These are phyloP conservation scores for Ustilago vetiveriae DNA, from an alignment of 1,284 basidiomycete genomes.

Conservation along the genomic window DNA sequence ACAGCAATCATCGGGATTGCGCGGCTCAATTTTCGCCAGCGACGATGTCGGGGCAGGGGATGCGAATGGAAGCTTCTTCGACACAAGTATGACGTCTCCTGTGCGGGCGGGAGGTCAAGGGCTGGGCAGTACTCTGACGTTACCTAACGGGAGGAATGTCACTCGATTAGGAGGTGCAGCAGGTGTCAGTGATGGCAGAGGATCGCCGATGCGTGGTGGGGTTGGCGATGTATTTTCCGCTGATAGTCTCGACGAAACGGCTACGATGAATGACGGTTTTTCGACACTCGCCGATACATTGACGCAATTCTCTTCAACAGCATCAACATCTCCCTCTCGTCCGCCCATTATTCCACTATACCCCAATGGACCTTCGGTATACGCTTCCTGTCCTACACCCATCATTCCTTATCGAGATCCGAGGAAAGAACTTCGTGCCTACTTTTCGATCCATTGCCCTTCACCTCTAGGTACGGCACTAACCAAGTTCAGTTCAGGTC, in stretches of 20 bases:
- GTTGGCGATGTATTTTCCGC: too few species aligned
- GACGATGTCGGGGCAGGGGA: constrained; percentile 10
- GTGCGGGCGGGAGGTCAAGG: constrained; percentile 20
- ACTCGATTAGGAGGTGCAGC: constrained; percentile 25
- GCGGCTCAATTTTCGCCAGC: constrained; percentile 4
- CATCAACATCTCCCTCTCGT: too few species aligned
- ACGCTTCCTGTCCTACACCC: constrained; percentile 18
- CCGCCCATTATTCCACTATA: constrained; percentile 20
- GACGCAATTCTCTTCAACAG: too few species aligned
- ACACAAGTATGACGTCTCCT: constrained; percentile 31
- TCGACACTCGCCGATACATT: constrained; percentile 7
- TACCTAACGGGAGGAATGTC: constrained; percentile 30
- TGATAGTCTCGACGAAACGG: too few species aligned
- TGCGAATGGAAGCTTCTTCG: constrained; percentile 29
- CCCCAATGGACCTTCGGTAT: constrained; percentile 29
- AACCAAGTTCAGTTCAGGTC: constrained; percentile 83
- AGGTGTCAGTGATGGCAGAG: not conserved
- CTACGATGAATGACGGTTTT: too few species aligned
- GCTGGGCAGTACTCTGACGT: constrained; percentile 23
- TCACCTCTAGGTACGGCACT: constrained; percentile 82
- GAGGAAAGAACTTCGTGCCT: constrained; percentile 70
- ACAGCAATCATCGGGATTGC: constrained; percentile 5
- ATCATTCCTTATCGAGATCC: constrained; percentile 68
- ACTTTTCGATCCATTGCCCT: constrained; percentile 84
- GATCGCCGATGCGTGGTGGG: constrained; percentile 2